These are phyloP conservation scores for Ganoderma boninense DNA, from an alignment of 1,284 basidiomycete species.

Conservation along the genomic window DNA sequence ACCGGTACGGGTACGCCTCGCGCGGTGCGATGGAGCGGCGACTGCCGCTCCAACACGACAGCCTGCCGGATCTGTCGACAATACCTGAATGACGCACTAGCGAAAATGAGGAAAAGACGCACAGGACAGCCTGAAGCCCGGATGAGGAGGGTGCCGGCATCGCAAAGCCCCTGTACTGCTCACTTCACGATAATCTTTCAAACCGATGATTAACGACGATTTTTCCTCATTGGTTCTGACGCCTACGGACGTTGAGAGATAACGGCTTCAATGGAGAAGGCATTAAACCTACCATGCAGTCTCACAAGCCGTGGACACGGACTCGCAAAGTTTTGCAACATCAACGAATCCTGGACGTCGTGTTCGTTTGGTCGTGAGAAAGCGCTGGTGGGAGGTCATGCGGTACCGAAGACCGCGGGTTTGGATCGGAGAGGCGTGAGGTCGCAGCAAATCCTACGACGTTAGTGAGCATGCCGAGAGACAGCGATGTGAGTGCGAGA, in stretches of 20 bases:
- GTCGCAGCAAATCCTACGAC: background rate
- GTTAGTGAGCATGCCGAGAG: slow-evolving; percentile 8
- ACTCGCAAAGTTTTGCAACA: background rate
- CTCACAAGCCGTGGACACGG: slow-evolving; percentile 2
- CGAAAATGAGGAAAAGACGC: background rate
- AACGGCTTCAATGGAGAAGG: background rate
- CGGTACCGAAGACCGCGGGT: slow-evolving; percentile 17
- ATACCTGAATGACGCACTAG: background rate
- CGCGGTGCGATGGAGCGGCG: background rate
- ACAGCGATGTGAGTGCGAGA: background rate
- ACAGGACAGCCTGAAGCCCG: background rate
- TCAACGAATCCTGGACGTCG: slow-evolving; percentile 18
- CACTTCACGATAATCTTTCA: background rate
- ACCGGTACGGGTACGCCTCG: background rate
- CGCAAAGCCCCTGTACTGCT: slow-evolving; percentile 1
- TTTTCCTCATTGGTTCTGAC: slow-evolving; percentile 6
- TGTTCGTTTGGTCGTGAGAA: slow-evolving; percentile 21
- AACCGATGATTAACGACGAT: slow-evolving; percentile 7
- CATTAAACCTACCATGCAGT: background rate
- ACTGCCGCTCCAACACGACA: background rate
- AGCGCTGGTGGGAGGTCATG: background rate
- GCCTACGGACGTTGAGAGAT: slow-evolving; percentile 1
- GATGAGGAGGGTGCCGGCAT: background rate
- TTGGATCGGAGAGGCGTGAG: background rate
- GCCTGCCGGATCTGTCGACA: slow-evolving; percentile 1